Conservation (phyloP, 495 filamentous ascomycete species). For the Penicillium desertorum region DNA sequence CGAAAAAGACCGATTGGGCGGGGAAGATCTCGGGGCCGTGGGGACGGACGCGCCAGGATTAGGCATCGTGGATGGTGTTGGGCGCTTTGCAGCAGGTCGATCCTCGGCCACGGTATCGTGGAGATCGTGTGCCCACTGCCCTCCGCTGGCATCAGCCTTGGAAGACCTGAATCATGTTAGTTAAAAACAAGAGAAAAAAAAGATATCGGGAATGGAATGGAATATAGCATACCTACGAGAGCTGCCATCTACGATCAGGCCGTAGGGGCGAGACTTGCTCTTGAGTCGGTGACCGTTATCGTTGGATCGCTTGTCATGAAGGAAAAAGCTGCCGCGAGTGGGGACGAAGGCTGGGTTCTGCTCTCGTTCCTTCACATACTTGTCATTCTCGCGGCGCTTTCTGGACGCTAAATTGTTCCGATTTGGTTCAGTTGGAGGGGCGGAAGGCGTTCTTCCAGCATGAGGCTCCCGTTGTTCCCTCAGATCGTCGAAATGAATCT, state of each 20-base stretch:
- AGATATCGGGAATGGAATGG: neutral
- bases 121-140: constrained; percentile 91
- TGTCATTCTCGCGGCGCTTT: constrained; percentile 83
- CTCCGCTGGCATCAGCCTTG: constrained; percentile 73
- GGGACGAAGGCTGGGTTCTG: constrained; percentile 93
- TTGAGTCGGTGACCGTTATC: constrained; percentile 57
- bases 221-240: constrained; percentile 35
- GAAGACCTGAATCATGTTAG: constrained; percentile 58
- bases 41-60: constrained; percentile 37
- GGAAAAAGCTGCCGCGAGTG: constrained; percentile 92
- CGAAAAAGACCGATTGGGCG: constrained; percentile 67
- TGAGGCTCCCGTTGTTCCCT: constrained; percentile 34
- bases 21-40: constrained; percentile 47
- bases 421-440: constrained; percentile 41
- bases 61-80: constrained; percentile 18
- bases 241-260: constrained; percentile 51
- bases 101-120: constrained; percentile 73
- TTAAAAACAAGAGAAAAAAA: neutral
- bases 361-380: constrained; percentile 81
- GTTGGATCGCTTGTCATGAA: constrained; percentile 86
- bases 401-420: constrained; percentile 59
- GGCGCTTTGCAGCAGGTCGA: constrained; percentile 32
- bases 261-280: constrained; percentile 45
- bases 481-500: constrained; percentile 67
- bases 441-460: constrained; percentile 38